Percentiles rank a stretch among this genome's conserved stretches.
Evolutionary conservation across 441 rosid species (phyloP).

Genomic region (Capsella rubella): DNA sequence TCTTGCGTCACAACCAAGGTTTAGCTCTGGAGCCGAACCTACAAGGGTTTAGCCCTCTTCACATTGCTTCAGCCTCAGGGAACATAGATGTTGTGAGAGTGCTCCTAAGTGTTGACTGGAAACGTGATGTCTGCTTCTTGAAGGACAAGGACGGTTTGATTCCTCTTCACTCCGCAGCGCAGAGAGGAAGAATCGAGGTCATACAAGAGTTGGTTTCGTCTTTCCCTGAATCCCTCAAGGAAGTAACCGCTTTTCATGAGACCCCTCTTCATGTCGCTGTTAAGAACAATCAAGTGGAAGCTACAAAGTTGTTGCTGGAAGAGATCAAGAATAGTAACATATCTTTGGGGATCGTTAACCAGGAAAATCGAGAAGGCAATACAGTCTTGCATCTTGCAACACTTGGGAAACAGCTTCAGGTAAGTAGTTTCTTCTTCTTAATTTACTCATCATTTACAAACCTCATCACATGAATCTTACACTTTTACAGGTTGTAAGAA

Average conservation of each 20-base stretch:
- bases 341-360: conserved; percentile 9
- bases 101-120: conserved; percentile 18
- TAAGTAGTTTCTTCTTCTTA: conserved; percentile 14
- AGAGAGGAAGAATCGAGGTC: conserved; percentile 32
- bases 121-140: conserved; percentile 29
- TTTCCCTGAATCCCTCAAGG: conserved; percentile 20
- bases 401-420: conserved; percentile 37
- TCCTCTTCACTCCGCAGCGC: conserved; percentile 35
- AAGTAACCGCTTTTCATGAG: conserved; percentile 29
- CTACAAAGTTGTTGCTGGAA: conserved; percentile 26
- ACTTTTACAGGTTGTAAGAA: no score
- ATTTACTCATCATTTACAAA: conserved; percentile 1
- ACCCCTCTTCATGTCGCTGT: conserved; percentile 43
- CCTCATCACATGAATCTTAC: no score
- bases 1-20: conserved; percentile 19
- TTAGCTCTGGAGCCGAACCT: conserved; percentile 7
- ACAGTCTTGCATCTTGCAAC: conserved; percentile 45
- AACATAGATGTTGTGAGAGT: conserved; percentile 37
- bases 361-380: conserved; percentile 39
- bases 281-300: conserved; percentile 35
- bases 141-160: conserved; percentile 44
- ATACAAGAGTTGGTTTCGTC: conserved; percentile 11
- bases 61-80: conserved; percentile 49
- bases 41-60: conserved; percentile 35
- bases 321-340: conserved; percentile 22